These are phyloP conservation scores for Symbiodinium natans DNA, from an alignment of 73 alveolate genomes.

Conservation along the genomic window DNA sequence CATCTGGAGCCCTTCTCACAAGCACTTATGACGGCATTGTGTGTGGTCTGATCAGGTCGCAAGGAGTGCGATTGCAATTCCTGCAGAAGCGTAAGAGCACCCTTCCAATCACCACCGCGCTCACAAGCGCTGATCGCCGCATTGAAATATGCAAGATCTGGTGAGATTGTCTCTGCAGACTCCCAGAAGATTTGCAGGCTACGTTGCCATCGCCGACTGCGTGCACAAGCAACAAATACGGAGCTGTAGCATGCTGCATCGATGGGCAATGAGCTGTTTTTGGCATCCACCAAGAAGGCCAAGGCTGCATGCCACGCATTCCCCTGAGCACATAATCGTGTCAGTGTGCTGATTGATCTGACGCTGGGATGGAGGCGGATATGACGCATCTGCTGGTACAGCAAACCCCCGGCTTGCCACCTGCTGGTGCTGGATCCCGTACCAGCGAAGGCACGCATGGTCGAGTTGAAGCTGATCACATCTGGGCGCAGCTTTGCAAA, in stretches of 20 bases:
- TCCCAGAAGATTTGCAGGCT: conserved; percentile 41
- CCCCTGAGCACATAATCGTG: conserved; percentile 43
- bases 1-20: conserved; percentile 71
- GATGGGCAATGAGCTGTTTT: not conserved
- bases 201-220: conserved; percentile 83
- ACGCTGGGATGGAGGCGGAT: conserved; percentile 22
- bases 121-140: conserved; percentile 81
- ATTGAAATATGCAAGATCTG: conserved; percentile 52
- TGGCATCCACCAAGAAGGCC: not conserved
- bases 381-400: not conserved
- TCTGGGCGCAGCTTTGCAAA: not conserved
- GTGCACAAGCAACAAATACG: conserved; percentile 50
- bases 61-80: not conserved
- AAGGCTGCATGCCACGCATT: conserved; percentile 52
- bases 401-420: conserved; percentile 17
- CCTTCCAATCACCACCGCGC: conserved; percentile 71
- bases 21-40: conserved; percentile 40
- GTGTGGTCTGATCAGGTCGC: conserved; percentile 24
- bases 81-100: conserved; percentile 37
- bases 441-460: conserved; percentile 51
- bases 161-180: not conserved
- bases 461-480: conserved; percentile 38
- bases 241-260: conserved; percentile 53
- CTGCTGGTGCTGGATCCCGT: conserved; percentile 42
- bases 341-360: conserved; percentile 27